These are phyloP conservation scores for Xerocomus minutiporus DNA, from an alignment of 1,284 basidiomycete genomes.

Conservation along the genomic window DNA sequence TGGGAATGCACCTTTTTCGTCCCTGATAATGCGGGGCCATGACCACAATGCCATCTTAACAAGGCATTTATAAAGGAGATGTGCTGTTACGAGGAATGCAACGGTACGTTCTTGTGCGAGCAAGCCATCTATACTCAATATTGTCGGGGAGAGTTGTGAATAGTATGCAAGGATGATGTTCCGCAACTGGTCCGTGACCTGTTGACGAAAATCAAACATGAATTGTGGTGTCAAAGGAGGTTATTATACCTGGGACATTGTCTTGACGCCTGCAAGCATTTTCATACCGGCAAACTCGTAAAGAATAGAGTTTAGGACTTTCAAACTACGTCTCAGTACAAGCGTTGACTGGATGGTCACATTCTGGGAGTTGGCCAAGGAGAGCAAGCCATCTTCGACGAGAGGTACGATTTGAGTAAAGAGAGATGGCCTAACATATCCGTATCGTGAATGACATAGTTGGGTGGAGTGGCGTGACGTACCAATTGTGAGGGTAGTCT, in stretches of 20 bases:
- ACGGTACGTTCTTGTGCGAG: slow-evolving; percentile 38
- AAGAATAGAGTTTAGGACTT: slow-evolving; percentile 57
- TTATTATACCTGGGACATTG: slow-evolving; percentile 53
- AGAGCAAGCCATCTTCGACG: slow-evolving; percentile 50
- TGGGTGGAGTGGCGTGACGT: slow-evolving; percentile 19
- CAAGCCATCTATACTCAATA: slow-evolving; percentile 41
- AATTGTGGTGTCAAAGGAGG: not conserved
- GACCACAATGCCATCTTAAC: slow-evolving; percentile 63
- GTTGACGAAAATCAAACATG: slow-evolving; percentile 5
- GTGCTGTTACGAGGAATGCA: slow-evolving; percentile 57
- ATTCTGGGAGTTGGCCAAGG: slow-evolving; percentile 40
- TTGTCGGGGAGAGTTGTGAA: slow-evolving; percentile 41
- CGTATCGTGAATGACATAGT: not conserved
- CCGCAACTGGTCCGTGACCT: slow-evolving; percentile 58
- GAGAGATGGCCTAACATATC: slow-evolving; percentile 52
- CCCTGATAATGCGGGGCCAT: slow-evolving; percentile 55
- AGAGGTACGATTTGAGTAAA: slow-evolving; percentile 52
- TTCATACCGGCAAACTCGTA: slow-evolving; percentile 68
- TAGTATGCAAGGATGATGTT: slow-evolving; percentile 55
- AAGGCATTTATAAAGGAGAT: slow-evolving; percentile 68
- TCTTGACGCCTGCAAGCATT: slow-evolving; percentile 59
- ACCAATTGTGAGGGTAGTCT: slow-evolving; percentile 71
- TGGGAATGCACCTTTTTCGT: slow-evolving; percentile 39
- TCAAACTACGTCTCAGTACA: slow-evolving; percentile 56
- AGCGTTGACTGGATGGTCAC: slow-evolving; percentile 46